Evolutionary conservation across 768 basidiomycete species (phyloP).

Genomic region (Podaxis sp.): DNA sequence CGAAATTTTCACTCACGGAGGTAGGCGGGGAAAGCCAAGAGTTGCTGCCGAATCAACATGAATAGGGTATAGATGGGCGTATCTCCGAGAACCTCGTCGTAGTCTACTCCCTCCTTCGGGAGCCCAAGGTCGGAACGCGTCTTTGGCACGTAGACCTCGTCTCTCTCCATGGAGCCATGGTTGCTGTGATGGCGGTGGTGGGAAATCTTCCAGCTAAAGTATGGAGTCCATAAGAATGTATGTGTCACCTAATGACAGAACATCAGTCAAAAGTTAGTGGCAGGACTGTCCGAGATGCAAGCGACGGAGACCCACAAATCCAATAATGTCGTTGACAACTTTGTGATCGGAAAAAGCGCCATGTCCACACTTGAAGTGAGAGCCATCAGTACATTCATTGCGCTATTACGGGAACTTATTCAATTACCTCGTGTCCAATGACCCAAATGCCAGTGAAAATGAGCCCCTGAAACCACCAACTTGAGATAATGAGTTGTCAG

Average conservation of each 20-base stretch:
- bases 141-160: conserved; percentile 62
- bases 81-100: conserved; percentile 57
- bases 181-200: conserved; percentile 54
- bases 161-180: conserved; percentile 54
- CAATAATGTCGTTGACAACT: conserved; percentile 47
- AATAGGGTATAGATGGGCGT: conserved; percentile 60
- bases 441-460: conserved; percentile 61
- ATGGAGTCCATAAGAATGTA: conserved; percentile 50
- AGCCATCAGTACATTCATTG: conserved; percentile 4
- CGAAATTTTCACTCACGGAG: conserved; percentile 41
- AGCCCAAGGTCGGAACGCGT: conserved; percentile 56
- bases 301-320: conserved; percentile 41
- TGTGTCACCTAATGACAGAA: conserved; percentile 36
- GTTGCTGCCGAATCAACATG: conserved; percentile 55
- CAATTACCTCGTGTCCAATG: conserved; percentile 53
- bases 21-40: conserved; percentile 63
- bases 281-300: conserved; percentile 14
- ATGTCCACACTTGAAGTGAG: conserved; percentile 48
- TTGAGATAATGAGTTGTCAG: conserved; percentile 19
- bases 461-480: conserved; percentile 66
- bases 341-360: conserved; percentile 53
- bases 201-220: conserved; percentile 55
- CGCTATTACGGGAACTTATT: background rate
- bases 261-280: conserved; percentile 5
- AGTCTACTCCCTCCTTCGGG: conserved; percentile 43